Evolutionary conservation across 202 grass and related monocot species (phyloP), one percentile per base, ranked within the genome.

Genomic region (Schoenoplectus tabernaemontani): DNA sequence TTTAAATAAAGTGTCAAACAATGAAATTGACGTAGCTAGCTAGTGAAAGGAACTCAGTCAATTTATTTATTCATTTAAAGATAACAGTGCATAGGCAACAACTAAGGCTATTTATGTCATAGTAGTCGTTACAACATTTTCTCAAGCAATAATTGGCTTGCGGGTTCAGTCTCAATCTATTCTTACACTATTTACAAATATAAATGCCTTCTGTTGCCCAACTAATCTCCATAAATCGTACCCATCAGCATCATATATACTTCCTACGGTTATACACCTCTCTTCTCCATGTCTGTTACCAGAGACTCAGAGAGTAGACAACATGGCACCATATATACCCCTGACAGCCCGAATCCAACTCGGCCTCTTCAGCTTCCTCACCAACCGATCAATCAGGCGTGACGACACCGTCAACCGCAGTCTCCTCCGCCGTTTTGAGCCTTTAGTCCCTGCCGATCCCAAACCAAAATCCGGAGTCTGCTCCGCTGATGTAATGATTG

Each of bases 321-420:
- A 51, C 39, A 69, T 69, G 65, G 10, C 76, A 58, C 56, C 56
- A 19, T 78, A 1, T 43, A 78, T 97, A 46, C 73, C 91, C 0
- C 86, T 91, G 83, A 82, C 76, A 13, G 54, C 38, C 38, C 82
- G 89, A 41, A 48, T 92, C 39, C 69, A 57, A 2, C 5, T 84
- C n/a, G 0, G 69, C 17, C 47, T 65, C 19, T 77, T 46, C 17
- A 82, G 67, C 60, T 3, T 76, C 41, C n/a, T 90, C 2, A 92
- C 88, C 51, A 78, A 70, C 7, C 19, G 46, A 3, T 46, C 60
- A 51, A 78, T 83, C 59, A 65, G 89, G 20, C 30, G 43, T 22
- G 79, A 97, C 78, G 82, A 84, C 48, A 90, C 87, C 67, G 19
- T 93, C 70, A 97, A 93, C 80, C 91, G 91, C 4, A 56, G 78